phyloP scores from a whole-genome alignment of 2,329 filamentous ascomycete genomes.

The Claviceps maximensis region DNA sequence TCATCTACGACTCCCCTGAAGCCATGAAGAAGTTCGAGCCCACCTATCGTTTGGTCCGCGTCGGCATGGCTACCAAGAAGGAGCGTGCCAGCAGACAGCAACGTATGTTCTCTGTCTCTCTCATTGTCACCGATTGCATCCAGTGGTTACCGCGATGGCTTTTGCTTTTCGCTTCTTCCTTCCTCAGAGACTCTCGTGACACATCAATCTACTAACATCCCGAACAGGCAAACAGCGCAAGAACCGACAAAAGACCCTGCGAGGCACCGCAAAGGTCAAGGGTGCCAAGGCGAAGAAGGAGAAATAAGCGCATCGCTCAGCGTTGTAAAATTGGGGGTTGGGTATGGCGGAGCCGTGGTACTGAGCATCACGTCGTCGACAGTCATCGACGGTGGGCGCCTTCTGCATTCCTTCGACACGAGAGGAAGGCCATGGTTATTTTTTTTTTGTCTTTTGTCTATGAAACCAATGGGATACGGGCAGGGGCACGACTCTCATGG shows the following conservation, averaged over 20 bases:
- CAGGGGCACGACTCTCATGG: slow-evolving; percentile 13
- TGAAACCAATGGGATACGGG: slow-evolving; percentile 15
- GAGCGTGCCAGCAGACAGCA: slow-evolving; percentile 98
- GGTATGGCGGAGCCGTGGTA: slow-evolving; percentile 15
- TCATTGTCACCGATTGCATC: neutral
- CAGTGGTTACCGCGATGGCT: neutral
- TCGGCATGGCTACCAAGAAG: slow-evolving; percentile 84
- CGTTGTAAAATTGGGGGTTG: slow-evolving; percentile 19
- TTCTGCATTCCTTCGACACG: slow-evolving; percentile 11
- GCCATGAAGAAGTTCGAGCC: slow-evolving; percentile 99
- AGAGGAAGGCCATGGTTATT: neutral
- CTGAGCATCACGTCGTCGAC: slow-evolving; percentile 15
- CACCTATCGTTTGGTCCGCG: slow-evolving; percentile 88
- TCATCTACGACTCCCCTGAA: slow-evolving; percentile 96
- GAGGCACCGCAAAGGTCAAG: slow-evolving; percentile 97
- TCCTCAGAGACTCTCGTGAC: too few relatives aligned
- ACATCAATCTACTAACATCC: slow-evolving; percentile 9
- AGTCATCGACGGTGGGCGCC: slow-evolving; percentile 11
- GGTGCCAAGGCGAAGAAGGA: slow-evolving; percentile 90
- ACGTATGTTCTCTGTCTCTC: slow-evolving; percentile 53
- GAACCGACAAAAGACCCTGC: slow-evolving; percentile 98
- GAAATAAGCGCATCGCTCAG: slow-evolving; percentile 47
- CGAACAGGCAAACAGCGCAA: slow-evolving; percentile 98
- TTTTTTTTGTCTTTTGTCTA: slow-evolving; percentile 10
- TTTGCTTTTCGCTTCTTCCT: neutral